Evolutionary conservation across 2,329 filamentous ascomycete species (phyloP), one percentile per base, ranked within the genome.

Genomic region (Myriosclerotinia curreyana): DNA sequence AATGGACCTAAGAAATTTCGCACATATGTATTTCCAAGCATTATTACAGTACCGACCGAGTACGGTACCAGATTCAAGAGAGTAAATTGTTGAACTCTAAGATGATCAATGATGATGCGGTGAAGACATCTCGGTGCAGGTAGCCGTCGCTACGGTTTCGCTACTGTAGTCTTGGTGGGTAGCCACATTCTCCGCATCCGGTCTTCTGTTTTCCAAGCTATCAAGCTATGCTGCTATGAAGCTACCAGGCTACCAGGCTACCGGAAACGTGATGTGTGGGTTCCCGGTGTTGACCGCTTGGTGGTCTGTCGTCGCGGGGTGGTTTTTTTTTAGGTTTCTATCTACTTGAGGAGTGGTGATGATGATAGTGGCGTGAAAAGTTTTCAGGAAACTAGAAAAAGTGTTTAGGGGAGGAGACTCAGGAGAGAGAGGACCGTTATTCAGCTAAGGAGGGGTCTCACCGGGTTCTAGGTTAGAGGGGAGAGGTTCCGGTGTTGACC

Each of bases 101-200:
- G 34, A 22, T 46, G 40, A 34, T 44, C 40, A 46, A 22, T 58
- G 40, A 58, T 58, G 54, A 40, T 58, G 54, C 54, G 54, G 54
- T 58, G 54, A 58, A 46, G 54, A 58, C 40, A 58, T 58, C 54
- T 58, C 40, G 54, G 54, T 58, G 54, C 54, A 58, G 54, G 25
- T 46, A 58, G 54, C 54, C 54, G 54, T 58, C 40, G 54, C 25
- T 44, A 46, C 54, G 34, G 40, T 36, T 46, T 58, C 20, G 54
- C 42, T 58, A 58, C 54, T 58, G 54, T 46, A 36, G 53, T 56
- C 12, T 56, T 44, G 53, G 22, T 31, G 53, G 53, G 38, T 31
- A 44, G 53, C 40, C 25, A 25, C 54, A 58, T 34, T n/a, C 54
- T 58, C 54, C 54, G 46, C 54, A 46, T 58, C 40, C 25, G 40